Evolutionary conservation across 495 filamentous ascomycete genomes (phyloP), one percentile per base, ranked within the genome.

Genomic region (Paragyromitra xinjiangensis): DNA sequence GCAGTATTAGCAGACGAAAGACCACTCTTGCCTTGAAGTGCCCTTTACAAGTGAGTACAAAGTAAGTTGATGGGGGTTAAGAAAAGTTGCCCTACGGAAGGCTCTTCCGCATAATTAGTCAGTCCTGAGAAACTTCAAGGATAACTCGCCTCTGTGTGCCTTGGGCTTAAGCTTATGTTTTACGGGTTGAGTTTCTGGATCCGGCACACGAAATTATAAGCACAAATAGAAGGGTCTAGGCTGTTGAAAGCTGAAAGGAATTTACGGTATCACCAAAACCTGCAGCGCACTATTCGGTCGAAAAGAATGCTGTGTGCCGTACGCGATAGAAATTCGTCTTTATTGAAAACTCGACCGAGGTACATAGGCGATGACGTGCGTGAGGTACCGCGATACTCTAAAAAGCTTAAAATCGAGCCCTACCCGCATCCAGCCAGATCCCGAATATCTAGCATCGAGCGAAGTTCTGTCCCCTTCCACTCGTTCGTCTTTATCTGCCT

Each of bases 321-420:
- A 4, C 7, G 44, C 44, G 51, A 55, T 19, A 19, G 19, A 6
- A n/a, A 24, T 26, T n/a, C 0, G 55, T 37, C 12, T n/a, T 67
- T 19, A 39, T 39, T 26, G 42, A 5, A 48, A 50, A 11, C 24
- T 6, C 6, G 14, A 34, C 29, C 29, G 29, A 34, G 29, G 29
- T 26, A 5, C 6, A 14, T 29, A 51, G 24, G 22, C 11, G 22
- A 64, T 64, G 48, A 71, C 69, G 69, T 64, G 64, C 22, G 29
- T 34, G 42, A 40, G 42, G 29, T 55, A 72, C 69, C 56, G 11
- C 16, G 11, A 29, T 8, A 16, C 14, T 7, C 11, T 3, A 63
- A 39, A 37, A 64, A 58, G 34, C 70, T 73, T 56, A 65, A 73
- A 56, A 26, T 14, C 48, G 55, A 56, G 50, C 61, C 70, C 26